These are phyloP conservation scores for Trypanosoma vivax DNA, from an alignment of 208 protist species.

Conservation along the genomic window DNA sequence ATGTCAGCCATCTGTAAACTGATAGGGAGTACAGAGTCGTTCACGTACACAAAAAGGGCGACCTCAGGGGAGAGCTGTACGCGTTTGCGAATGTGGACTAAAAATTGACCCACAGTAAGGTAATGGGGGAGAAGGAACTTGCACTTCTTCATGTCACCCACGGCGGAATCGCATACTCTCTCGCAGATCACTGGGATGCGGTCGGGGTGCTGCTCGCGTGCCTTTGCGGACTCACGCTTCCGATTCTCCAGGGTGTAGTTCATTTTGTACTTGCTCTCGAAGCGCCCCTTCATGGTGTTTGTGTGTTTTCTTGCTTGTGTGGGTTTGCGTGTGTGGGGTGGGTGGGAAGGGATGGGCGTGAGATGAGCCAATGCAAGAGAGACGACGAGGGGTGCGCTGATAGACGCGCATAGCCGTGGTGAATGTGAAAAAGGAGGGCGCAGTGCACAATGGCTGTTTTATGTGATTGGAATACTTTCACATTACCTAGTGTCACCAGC, in stretches of 20 bases:
- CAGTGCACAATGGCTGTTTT: no score
- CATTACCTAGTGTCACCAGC: no score
- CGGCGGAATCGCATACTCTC: slow-evolving; percentile 76
- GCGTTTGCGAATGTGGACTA: slow-evolving; percentile 86
- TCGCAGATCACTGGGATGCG: slow-evolving; percentile 92
- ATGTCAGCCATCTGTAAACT: slow-evolving; percentile 35
- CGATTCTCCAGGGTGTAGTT: slow-evolving; percentile 67
- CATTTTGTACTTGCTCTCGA: slow-evolving; percentile 48
- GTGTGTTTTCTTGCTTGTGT: no score
- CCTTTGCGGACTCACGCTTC: slow-evolving; percentile 48
- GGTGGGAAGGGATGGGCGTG: no score
- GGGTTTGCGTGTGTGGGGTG: no score
- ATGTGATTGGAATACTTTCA: no score
- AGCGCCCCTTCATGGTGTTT: no score
- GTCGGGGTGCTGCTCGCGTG: slow-evolving; percentile 75
- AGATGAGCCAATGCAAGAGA: no score
- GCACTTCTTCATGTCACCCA: slow-evolving; percentile 90
- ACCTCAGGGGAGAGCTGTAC: slow-evolving; percentile 89
- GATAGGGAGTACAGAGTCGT: slow-evolving; percentile 82
- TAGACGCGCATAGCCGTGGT: no score
- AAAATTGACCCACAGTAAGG: slow-evolving; percentile 91
- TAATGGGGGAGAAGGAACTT: slow-evolving; percentile 87
- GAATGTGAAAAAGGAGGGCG: no score
- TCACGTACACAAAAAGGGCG: slow-evolving; percentile 93
- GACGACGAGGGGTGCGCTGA: no score